Evolutionary conservation across 2,329 filamentous ascomycete genomes (phyloP), one percentile per base, ranked within the genome.

Genomic region (Hansfordia pulvinata): DNA sequence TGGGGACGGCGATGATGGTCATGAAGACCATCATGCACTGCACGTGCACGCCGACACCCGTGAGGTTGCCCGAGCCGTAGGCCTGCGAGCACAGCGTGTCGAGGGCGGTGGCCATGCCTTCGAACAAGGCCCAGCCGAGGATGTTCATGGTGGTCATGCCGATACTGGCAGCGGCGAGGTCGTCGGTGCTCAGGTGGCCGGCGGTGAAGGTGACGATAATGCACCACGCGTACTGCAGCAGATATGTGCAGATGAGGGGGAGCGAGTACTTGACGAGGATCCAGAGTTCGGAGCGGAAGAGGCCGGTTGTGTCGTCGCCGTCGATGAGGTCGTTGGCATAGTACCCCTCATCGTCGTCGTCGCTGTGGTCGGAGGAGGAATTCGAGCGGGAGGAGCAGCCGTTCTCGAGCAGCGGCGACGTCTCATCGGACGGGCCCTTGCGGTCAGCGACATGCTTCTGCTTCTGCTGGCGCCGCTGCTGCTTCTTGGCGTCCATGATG

Each of bases 121-220:
- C 59, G 30, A 60, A 58, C 13, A 64, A 46, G 2, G 64, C 57
- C 12, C 61, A 53, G 1, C 64, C 65, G 6, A 62, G 49, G 26
- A 70, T 68, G 32, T 62, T 68, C 35, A 64, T 60, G 0, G 63
- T 68, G 23, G 62, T 67, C 14, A 60, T 55, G 14, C 60, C 62
- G 10, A 69, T 40, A 28, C 57, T 62, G 0, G 64, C 61, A 0
- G 64, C 64, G 2, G 60, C 64, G 8, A 69, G 42, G 30, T 64
- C 64, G 36, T 62, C 55, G 3, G 60, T 59, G 12, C 63, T 56
- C 7, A 69, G 52, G 36, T 63, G 63, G 1, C 64, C 64, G 0
- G 61, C 63, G 1, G 63, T 58, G 20, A 64, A 55, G 13, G 62
- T 63, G 2, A 60, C 63, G 29, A 64, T 56, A 18, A 67, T 45